Conservation (phyloP, 2,329 filamentous ascomycete species). For the Trichoderma cornu-damae region DNA sequence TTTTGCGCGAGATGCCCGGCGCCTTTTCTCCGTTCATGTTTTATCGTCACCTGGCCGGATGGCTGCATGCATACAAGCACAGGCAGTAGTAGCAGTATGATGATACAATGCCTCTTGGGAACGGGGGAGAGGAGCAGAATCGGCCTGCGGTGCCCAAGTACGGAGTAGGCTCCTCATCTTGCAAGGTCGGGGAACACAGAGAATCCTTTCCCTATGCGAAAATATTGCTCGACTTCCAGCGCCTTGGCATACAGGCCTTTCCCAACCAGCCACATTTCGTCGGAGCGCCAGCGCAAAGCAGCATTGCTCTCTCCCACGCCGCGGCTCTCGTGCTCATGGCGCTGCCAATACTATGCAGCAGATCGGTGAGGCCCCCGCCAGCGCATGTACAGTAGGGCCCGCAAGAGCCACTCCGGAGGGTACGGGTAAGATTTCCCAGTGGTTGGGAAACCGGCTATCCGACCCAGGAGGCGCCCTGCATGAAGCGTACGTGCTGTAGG, state of each 20-base stretch:
- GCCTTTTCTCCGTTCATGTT: neutral
- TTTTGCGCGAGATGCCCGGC: neutral
- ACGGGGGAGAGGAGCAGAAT: neutral
- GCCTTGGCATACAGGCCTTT: neutral
- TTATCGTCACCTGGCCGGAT: neutral
- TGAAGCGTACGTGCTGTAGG: neutral
- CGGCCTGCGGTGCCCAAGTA: neutral
- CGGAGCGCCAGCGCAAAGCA: neutral
- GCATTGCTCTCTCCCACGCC: too few relatives aligned
- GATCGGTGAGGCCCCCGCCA: constrained; percentile 2
- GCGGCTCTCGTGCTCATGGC: neutral
- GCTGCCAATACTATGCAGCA: too few relatives aligned
- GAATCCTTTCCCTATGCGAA: neutral
- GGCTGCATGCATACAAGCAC: constrained; percentile 1
- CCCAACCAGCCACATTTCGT: neutral
- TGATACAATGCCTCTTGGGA: neutral
- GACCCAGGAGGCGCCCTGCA: constrained; percentile 5
- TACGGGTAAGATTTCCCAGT: constrained; percentile 10
- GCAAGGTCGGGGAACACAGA: neutral
- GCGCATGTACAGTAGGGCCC: constrained; percentile 12
- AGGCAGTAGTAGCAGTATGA: neutral
- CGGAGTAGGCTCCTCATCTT: neutral
- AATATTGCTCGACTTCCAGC: neutral
- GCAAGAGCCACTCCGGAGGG: constrained; percentile 1
- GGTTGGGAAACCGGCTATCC: constrained; percentile 9